Base-by-base conservation (phyloP, 306 rosid species). In the Cucurbita pepo region DNA sequence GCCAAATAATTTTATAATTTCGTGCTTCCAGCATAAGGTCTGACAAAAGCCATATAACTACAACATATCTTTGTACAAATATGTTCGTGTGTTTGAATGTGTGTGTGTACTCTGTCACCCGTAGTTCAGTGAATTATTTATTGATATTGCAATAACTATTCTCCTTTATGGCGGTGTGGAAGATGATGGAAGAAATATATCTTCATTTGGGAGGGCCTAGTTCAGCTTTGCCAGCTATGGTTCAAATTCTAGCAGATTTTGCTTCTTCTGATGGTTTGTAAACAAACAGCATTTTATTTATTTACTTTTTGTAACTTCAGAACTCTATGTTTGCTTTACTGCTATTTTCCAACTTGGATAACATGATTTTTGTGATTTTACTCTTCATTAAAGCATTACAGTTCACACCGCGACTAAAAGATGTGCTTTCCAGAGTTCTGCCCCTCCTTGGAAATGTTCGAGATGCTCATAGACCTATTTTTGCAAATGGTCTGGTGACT, bases 161-260 rank as follows among this genome's bases (percentile, higher is more conserved):
- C 34, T 38, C 30, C 16, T 47, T 84, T 75, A 47, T 75, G 59
- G 38, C 71, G 87, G 85, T 79, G 63, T 80, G 77, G 83, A 87
- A 93, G 98, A 88, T 93, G 96, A 90, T 93, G 91, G 98, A 93
- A 70, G 97, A 93, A 82, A 85, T 87, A 79, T 90, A 87, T 83
- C 90, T 88, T 78, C 98, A 90, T 81, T 87, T 93, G 81, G 79
- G 91, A 7, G 94, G 97, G 83, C 81, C 91, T 50, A 88, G 85
- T 83, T 82, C 97, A 75, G 90, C 96, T 76, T 79, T 79, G 77
- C 93, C 88, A 18, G 87, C 93, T 76, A 88, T 93, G 98, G 97
- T 93, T 79, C 98, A 93, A 80, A 86, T 86, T 71, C 97, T 93
- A 56, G 98, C 98, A 60, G 96, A 93, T 71, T 93, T 90, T 83